Evolutionary conservation across 2,329 filamentous ascomycete genomes (phyloP), one percentile per base, ranked within the genome.

Genomic region (Polytolypa hystricis): DNA sequence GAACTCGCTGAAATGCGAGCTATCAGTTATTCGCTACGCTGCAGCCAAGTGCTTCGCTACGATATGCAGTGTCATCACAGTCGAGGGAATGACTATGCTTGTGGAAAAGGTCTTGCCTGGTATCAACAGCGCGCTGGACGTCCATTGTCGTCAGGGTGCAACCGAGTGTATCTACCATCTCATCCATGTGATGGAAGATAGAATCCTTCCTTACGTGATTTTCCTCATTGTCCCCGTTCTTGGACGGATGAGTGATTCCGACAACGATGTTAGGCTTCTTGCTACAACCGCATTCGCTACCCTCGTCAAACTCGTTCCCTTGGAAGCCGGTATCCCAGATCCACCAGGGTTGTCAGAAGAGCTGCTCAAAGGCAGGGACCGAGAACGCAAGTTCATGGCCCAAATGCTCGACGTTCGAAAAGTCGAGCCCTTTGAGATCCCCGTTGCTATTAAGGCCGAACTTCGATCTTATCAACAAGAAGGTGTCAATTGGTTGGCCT

Each of bases 211-310:
- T 3, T 98, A 98, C 53, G 91, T 98, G 44, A 95, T 98, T 51
- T 98, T 98, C 75, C 75, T 98, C 46, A 93, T 98, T 41, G 93
- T 96, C 9, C 91, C 91, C 10, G 91, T 98, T 3, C 72, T 98
- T 34, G 91, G 91, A 37, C 80, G 91, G 30, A 98, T 98, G 91
- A 96, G 91, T 55, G 91, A 98, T 57, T 93, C 89, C 0, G 89
- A 98, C 55, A 89, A 93, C 45, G 91, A 96, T 54, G 83, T 98
- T 37, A 81, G 91, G 37, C 72, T 96, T 5, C 81, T 98, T 38
- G 86, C 91, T 3, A 98, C 91, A 0, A 98, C 91, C 0, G 93
- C 91, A 1, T 98, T 98, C 54, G 91, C 91, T 2, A 96, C 91
- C 0, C 69, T 98, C 5, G 91, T 98, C 47, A 98, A 98, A 62